phyloP scores from a whole-genome alignment of 345 rosid species.

The thale cress (Arabidopsis thaliana) region TAIR10.1 NC_003070.9:7995001-7995500 shows the following conservation, averaged over 20 bases:
- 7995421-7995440: slow-evolving; percentile 96
- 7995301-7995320: slow-evolving; percentile 68
- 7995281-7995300: slow-evolving; percentile 48
- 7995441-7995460: slow-evolving; percentile 94
- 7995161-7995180: slow-evolving; percentile 59
- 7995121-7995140: slow-evolving; percentile 14
- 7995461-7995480: slow-evolving; percentile 78
- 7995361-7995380: slow-evolving; percentile 83
- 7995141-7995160: slow-evolving; percentile 48
- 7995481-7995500: slow-evolving; percentile 83
- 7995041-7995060: slow-evolving; percentile 67
- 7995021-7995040: slow-evolving; percentile 51
- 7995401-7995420: slow-evolving; percentile 84
- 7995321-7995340: slow-evolving; percentile 82
- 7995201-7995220: slow-evolving; percentile 62
- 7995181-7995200: slow-evolving; percentile 56
- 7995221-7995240: slow-evolving; percentile 66
- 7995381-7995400: slow-evolving; percentile 88
- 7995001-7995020: slow-evolving; percentile 32
- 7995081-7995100: slow-evolving; percentile 39
- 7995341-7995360: slow-evolving; percentile 93
- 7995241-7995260: slow-evolving; percentile 73
- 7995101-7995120: slow-evolving; percentile 45
- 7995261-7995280: slow-evolving; percentile 89
- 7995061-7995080: slow-evolving; percentile 83